Percentiles rank a stretch among this genome's conserved stretches.
Conservation (phyloP, 345 rosid species). For the Leavenworthia alabamica region DNA sequence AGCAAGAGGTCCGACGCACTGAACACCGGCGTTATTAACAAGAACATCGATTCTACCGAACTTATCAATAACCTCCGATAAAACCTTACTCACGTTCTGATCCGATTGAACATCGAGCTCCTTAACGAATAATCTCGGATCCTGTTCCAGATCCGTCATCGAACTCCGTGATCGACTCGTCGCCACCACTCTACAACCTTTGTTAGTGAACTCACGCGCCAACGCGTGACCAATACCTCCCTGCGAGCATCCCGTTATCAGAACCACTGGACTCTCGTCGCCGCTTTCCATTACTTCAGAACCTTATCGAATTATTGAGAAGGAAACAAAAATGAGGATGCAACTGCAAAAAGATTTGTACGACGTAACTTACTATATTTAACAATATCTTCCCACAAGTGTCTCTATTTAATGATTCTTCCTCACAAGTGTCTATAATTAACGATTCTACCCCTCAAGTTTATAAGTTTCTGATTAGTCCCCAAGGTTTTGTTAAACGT, state of each 20-base stretch:
- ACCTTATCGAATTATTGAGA: neutral
- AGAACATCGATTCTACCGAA: slow-evolving; percentile 68
- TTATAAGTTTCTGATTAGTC: too few relatives aligned
- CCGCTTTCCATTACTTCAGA: slow-evolving; percentile 30
- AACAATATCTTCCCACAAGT: too few relatives aligned
- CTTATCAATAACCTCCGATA: slow-evolving; percentile 48
- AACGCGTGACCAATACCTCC: slow-evolving; percentile 90
- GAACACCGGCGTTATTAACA: slow-evolving; percentile 82
- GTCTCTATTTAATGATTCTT: too few relatives aligned
- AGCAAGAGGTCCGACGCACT: slow-evolving; percentile 78
- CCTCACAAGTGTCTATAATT: too few relatives aligned
- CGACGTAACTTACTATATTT: too few relatives aligned
- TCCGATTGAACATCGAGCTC: slow-evolving; percentile 79
- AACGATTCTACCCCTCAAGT: too few relatives aligned
- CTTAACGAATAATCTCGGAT: slow-evolving; percentile 51
- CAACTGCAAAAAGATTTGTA: too few relatives aligned
- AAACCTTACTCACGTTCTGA: slow-evolving; percentile 38
- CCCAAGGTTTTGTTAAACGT: too few relatives aligned
- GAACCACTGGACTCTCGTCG: slow-evolving; percentile 45
- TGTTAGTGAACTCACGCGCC: slow-evolving; percentile 65
- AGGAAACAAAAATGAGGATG: too few relatives aligned
- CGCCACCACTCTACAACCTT: slow-evolving; percentile 63
- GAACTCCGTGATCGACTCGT: slow-evolving; percentile 51
- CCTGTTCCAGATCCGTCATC: slow-evolving; percentile 66
- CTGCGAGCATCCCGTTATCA: slow-evolving; percentile 70